Conservation (phyloP, 495 filamentous ascomycete genomes). For the Talaromyces borbonicus region DNA sequence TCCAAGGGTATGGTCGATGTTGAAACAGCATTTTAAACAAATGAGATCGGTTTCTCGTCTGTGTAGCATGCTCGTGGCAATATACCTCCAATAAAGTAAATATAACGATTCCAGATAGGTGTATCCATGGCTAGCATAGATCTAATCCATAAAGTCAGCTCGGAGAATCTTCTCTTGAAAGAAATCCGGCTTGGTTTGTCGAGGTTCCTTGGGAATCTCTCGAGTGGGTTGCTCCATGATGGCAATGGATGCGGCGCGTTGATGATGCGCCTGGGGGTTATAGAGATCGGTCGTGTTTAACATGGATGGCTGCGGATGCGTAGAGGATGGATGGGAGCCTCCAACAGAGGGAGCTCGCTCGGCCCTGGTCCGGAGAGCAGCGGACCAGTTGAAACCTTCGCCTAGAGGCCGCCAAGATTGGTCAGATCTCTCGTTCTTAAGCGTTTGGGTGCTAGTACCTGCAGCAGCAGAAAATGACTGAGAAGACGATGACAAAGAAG, state of each 20-base stretch:
- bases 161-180: slow-evolving; percentile 95
- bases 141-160: slow-evolving; percentile 94
- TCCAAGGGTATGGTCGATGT: no score
- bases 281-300: slow-evolving; percentile 3
- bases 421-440: slow-evolving; percentile 39
- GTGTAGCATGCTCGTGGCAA: no score
- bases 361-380: slow-evolving; percentile 81
- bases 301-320: slow-evolving; percentile 17
- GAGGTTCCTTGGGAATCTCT: slow-evolving; percentile 58
- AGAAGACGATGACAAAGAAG: slow-evolving; percentile 17
- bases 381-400: slow-evolving; percentile 91
- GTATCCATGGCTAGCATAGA: not conserved
- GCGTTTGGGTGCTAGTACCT: slow-evolving; percentile 29
- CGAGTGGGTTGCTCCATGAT: slow-evolving; percentile 58
- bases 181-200: slow-evolving; percentile 68
- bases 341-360: slow-evolving; percentile 63
- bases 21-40: no score
- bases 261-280: slow-evolving; percentile 27
- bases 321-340: slow-evolving; percentile 31
- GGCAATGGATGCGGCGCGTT: slow-evolving; percentile 52
- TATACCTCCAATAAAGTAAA: no score
- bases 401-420: slow-evolving; percentile 50
- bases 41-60: no score
- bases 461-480: slow-evolving; percentile 22
- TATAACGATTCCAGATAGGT: not conserved